Evolutionary conservation across 192 early-diverging fungal species (phyloP), one percentile per base, ranked within the genome.

Genomic region (Entomortierella beljakovae): DNA sequence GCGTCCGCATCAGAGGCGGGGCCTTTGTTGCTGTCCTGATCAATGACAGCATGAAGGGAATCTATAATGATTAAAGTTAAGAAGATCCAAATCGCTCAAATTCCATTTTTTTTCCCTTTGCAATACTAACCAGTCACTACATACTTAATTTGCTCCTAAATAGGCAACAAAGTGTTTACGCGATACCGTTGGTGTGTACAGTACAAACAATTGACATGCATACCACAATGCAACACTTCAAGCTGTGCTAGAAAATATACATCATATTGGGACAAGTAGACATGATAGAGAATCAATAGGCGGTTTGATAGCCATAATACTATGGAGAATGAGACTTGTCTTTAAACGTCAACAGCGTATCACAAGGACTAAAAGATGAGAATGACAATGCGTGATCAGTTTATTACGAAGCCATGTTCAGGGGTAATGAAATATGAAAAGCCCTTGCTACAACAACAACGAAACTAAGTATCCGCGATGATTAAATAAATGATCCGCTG

Each of bases 1-100:
- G 28, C 16, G 34, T 62, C 52, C 37, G 37, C 26, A 10, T 51
- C 16, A 43, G 29, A 10, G 34, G 31, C 3, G 2, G 31, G 13
- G 55, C 34, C 4, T 48, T 25, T 43, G 65, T 20, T 28, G 65
- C 28, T 40, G 65, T 54, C 32, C 55, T 67, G 65, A 67, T 67
- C 42, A 67, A 55, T 55, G 65, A 67, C 65, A 67, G 40, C 65
- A 67, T 67, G 65, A 55, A 18, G 23, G 26, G 22, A 20, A 15
- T 22, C 28, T 29, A 2, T 2, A 57, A 34, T 29, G 7, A 40
- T 2, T 34, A 2, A 22, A 40, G 42, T 37, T n/a, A n/a, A n/a
- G 57, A 31, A 23, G 37, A 58, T 40, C 43, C 6, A 16, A 46
- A 46, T 11, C 7, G 20, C 5, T 3, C 43, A 10, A 40, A 13